Percentiles rank a stretch among this genome's conserved stretches.
phyloP scores from a whole-genome alignment of 2,329 filamentous ascomycete genomes.

The Colletotrichum acutatum region DNA sequence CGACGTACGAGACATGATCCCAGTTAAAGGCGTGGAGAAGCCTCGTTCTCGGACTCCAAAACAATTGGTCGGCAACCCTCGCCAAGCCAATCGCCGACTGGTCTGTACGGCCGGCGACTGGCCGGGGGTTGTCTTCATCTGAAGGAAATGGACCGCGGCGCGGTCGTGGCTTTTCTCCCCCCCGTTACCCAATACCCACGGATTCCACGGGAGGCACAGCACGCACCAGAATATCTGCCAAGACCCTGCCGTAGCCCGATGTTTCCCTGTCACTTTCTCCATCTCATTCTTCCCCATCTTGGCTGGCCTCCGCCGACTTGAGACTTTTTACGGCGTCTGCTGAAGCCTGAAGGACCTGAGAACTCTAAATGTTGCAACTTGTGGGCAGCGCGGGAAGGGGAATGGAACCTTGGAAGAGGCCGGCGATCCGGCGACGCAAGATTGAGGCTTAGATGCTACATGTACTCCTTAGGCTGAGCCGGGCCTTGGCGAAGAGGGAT shows the following conservation, averaged over 20 bases:
- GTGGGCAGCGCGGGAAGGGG: not conserved
- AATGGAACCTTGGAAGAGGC: not conserved
- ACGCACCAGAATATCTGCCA: not conserved
- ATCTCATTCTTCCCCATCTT: not conserved
- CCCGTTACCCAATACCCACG: not conserved
- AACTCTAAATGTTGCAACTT: not conserved
- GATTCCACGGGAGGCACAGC: slow-evolving; percentile 12
- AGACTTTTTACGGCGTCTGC: not conserved
- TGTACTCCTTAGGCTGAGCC: slow-evolving; percentile 5
- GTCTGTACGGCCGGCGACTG: slow-evolving; percentile 13
- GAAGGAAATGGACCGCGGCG: slow-evolving; percentile 5
- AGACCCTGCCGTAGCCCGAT: slow-evolving; percentile 11
- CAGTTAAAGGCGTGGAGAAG: not conserved
- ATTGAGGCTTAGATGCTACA: slow-evolving; percentile 25
- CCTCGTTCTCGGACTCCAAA: slow-evolving; percentile 16
- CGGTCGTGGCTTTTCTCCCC: not conserved
- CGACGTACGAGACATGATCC: not conserved
- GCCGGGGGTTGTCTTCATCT: not conserved
- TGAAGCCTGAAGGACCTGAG: not conserved
- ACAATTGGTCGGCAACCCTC: slow-evolving; percentile 3
- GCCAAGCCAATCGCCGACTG: not conserved
- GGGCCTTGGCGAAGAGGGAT: slow-evolving; percentile 16
- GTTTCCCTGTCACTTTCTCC: not conserved
- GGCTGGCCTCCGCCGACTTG: not conserved
- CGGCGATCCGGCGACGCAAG: slow-evolving; percentile 18